phyloP scores from a whole-genome alignment of 257 asterid species.

The Parsonsia alboflavescens region DNA sequence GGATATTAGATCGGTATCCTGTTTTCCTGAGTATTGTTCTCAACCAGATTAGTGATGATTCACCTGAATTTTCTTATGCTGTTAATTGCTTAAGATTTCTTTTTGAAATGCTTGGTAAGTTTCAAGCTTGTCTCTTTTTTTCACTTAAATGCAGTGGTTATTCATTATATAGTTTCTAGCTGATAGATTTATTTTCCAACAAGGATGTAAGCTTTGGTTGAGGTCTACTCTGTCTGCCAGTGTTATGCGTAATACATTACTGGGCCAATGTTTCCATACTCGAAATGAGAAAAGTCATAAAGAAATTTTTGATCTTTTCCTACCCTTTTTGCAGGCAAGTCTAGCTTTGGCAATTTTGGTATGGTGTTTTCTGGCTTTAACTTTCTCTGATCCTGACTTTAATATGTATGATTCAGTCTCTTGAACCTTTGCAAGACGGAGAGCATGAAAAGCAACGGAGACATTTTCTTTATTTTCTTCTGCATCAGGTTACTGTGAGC shows the following conservation, averaged over 20 bases:
- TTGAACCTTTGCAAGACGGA: slow-evolving; percentile 97
- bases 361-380: slow-evolving; percentile 9
- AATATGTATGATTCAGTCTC: slow-evolving; percentile 51
- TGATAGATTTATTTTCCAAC: slow-evolving; percentile 13
- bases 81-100: slow-evolving; percentile 86
- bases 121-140: slow-evolving; percentile 12
- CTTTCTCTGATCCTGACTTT: neutral
- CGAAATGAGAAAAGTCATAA: slow-evolving; percentile 96
- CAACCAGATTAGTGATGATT: slow-evolving; percentile 90
- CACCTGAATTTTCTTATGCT: slow-evolving; percentile 81
- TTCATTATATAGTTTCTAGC: neutral
- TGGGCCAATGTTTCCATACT: slow-evolving; percentile 98
- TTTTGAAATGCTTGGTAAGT: slow-evolving; percentile 91
- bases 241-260: slow-evolving; percentile 90
- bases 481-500: slow-evolving; percentile 96
- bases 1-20: slow-evolving; percentile 90
- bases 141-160: neutral
- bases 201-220: slow-evolving; percentile 97
- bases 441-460: slow-evolving; percentile 96
- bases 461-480: slow-evolving; percentile 82
- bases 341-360: slow-evolving; percentile 2
- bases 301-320: slow-evolving; percentile 97
- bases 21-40: slow-evolving; percentile 89
- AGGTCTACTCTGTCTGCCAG: slow-evolving; percentile 89
- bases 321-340: slow-evolving; percentile 91